Conservation (phyloP, 768 basidiomycete species). For the Gymnopilus junonius region DNA sequence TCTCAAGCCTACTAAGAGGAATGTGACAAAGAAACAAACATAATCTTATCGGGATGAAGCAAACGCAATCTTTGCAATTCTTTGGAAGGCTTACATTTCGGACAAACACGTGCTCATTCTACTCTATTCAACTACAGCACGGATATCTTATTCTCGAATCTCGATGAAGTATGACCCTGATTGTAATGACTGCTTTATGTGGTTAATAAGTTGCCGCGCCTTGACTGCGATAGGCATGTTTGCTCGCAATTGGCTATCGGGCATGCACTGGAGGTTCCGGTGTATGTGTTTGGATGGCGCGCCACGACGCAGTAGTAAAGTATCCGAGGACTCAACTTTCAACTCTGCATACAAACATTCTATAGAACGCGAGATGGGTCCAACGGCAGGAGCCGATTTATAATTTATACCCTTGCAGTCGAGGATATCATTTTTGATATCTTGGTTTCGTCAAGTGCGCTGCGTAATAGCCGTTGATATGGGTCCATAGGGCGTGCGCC, state of each 20-base stretch:
- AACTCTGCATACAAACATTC: too few relatives aligned
- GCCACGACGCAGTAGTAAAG: background rate
- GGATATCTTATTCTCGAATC: background rate
- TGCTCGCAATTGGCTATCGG: background rate
- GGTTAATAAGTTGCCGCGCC: background rate
- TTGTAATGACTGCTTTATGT: background rate
- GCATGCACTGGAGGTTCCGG: background rate
- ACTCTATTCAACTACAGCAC: constrained; percentile 5
- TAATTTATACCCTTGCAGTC: too few relatives aligned
- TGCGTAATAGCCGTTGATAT: too few relatives aligned
- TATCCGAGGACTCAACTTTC: too few relatives aligned
- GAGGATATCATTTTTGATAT: too few relatives aligned
- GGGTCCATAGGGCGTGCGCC: too few relatives aligned
- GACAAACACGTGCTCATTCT: background rate
- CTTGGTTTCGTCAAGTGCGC: too few relatives aligned
- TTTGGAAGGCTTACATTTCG: background rate
- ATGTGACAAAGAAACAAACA: constrained; percentile 1
- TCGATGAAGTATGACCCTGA: background rate
- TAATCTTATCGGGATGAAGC: background rate
- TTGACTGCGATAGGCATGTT: background rate
- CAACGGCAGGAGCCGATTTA: too few relatives aligned
- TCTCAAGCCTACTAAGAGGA: background rate
- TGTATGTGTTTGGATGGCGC: background rate
- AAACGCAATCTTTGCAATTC: background rate
- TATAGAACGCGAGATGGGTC: too few relatives aligned